Base-by-base conservation (phyloP, 202 grass and related monocot genomes). In the Panicum virgatum region DNA sequence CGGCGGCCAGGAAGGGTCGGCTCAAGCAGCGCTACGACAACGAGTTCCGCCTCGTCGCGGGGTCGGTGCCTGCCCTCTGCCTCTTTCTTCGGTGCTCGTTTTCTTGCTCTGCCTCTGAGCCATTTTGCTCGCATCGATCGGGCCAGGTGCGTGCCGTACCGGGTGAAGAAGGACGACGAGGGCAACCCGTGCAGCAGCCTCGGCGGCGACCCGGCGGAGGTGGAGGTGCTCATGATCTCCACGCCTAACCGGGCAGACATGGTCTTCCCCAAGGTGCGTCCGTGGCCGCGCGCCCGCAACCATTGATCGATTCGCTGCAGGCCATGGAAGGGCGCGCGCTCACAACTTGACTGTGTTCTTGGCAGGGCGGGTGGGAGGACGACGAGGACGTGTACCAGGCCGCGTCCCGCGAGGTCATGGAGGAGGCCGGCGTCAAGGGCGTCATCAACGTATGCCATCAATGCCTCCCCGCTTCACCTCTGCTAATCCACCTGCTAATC, bases 251-350 rank as follows among this genome's bases (percentile, higher is more conserved):
- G 88, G 39, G 20, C 46, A 5, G 94, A 97, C 86, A 85, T 93
- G 68, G 94, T 97, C 76, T 97, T 97, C 81, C 94, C 94, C 18
- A 97, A 97, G 94, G 93, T 90, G 63, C 43, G n/a, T n/a, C n/a
- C n/a, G 19, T 10, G 8, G 0, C 16, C 11, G 34, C n/a, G n/a
- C 32, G 34, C 29, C 29, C 14, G 11, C 18, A 22, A 2, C 38
- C 39, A 73, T 30, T 57, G 53, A 75, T 65, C 25, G 36, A 75
- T 81, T 42, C 16, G 12, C 57, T 77, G 13, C 56, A 26, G 56
- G 56, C 16, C 51, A 10, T n/a, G n/a, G n/a, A n/a, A n/a, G 10
- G 7, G 51, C 20, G 51, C 48, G 6, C 19, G 51, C 51, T 54
- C 20, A 54, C 20, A 22, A 3, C 22, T 4, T 23, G n/a, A n/a